phyloP scores from a whole-genome alignment of 2,329 filamentous ascomycete species.

The Nemania abortiva region DNA sequence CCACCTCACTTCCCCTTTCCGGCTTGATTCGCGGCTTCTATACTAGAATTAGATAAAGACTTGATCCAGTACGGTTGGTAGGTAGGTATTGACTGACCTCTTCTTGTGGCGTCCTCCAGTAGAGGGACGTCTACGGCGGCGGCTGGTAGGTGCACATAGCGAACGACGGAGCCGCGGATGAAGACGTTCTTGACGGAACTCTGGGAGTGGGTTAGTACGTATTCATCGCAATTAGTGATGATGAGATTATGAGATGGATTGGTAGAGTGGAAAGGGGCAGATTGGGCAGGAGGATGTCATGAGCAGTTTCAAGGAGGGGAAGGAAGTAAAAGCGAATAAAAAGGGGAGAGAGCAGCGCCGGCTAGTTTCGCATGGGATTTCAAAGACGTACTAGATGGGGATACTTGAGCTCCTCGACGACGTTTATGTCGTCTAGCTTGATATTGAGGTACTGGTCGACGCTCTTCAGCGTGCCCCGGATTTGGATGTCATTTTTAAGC shows the following conservation, averaged over 20 bases:
- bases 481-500: conserved; percentile 99
- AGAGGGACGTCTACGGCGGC: conserved; percentile 86
- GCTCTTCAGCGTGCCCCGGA: conserved; percentile 93
- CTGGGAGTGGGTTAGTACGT: conserved; percentile 49
- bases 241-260: background rate
- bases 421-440: conserved; percentile 94
- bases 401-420: conserved; percentile 93
- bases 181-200: conserved; percentile 94
- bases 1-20: conserved; percentile 65
- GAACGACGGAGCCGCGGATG: conserved; percentile 90
- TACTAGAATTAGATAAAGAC: conserved; percentile 7
- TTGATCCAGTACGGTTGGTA: no score
- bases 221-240: background rate
- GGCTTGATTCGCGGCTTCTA: conserved; percentile 69
- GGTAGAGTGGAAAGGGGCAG: background rate
- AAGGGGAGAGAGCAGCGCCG: background rate
- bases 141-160: conserved; percentile 90
- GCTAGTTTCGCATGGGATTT: background rate
- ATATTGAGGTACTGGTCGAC: conserved; percentile 99
- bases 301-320: background rate
- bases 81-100: no score
- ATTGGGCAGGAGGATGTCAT: background rate
- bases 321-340: background rate
- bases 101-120: conserved; percentile 89
- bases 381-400: conserved; percentile 79